phyloP scores from a whole-genome alignment of 345 rosid species.

The Eutrema heterophyllum region DNA sequence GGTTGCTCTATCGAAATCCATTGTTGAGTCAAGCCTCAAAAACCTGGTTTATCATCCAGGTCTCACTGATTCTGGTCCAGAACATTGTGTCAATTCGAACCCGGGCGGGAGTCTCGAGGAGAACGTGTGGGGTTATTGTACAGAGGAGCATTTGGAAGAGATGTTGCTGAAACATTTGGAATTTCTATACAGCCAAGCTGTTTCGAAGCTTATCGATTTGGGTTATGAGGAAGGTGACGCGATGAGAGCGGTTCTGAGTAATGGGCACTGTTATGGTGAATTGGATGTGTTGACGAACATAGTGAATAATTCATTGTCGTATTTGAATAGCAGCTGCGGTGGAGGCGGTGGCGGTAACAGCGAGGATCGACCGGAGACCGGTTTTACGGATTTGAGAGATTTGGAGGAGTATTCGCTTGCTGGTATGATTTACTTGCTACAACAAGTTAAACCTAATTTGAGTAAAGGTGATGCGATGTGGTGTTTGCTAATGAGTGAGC shows the following conservation, averaged over 20 bases:
- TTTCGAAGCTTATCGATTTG: slow-evolving; percentile 56
- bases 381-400: slow-evolving; percentile 67
- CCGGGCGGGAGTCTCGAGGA: slow-evolving; percentile 41
- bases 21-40: slow-evolving; percentile 54
- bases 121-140: slow-evolving; percentile 66
- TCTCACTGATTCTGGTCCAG: slow-evolving; percentile 36
- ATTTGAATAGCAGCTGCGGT: slow-evolving; percentile 41
- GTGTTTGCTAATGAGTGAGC: slow-evolving; percentile 92
- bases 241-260: slow-evolving; percentile 63
- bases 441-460: slow-evolving; percentile 72
- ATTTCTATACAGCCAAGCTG: slow-evolving; percentile 54
- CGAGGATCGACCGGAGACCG: slow-evolving; percentile 41
- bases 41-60: slow-evolving; percentile 49
- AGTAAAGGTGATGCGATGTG: slow-evolving; percentile 94
- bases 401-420: slow-evolving; percentile 74
- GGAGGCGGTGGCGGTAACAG: slow-evolving; percentile 10
- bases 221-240: slow-evolving; percentile 76
- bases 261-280: slow-evolving; percentile 82
- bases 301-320: slow-evolving; percentile 62
- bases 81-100: slow-evolving; percentile 11
- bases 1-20: slow-evolving; percentile 40
- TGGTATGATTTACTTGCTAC: slow-evolving; percentile 79
- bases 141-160: slow-evolving; percentile 81
- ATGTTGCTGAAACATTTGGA: slow-evolving; percentile 61
- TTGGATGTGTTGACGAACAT: slow-evolving; percentile 73